These are phyloP conservation scores for Mortierella sp. DNA, from an alignment of 371 early-diverging fungal genomes.

Conservation along the genomic window DNA sequence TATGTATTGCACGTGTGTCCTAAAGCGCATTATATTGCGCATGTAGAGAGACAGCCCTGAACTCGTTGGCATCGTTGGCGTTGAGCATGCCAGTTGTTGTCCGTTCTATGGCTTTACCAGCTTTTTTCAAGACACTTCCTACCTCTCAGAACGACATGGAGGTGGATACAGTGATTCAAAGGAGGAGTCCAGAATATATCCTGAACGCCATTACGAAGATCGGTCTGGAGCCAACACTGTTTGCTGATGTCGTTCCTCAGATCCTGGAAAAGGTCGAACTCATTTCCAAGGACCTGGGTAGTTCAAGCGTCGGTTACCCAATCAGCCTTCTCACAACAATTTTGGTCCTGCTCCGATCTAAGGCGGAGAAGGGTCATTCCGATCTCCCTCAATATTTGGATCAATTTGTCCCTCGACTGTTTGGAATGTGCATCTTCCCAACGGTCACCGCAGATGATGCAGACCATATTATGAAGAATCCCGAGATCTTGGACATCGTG, in stretches of 20 bases:
- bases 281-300: constrained; percentile 24
- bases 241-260: constrained; percentile 50
- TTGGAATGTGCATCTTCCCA: constrained; percentile 59
- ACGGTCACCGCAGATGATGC: constrained; percentile 49
- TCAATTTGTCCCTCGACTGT: constrained; percentile 58
- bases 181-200: constrained; percentile 42
- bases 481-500: constrained; percentile 56
- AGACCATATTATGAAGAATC: constrained; percentile 43
- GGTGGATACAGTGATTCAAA: constrained; percentile 41
- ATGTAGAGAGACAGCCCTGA: constrained; percentile 51
- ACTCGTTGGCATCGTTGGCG: constrained; percentile 47
- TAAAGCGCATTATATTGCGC: neutral
- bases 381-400: constrained; percentile 62
- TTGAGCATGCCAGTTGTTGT: constrained; percentile 47
- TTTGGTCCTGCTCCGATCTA: constrained; percentile 56
- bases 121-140: constrained; percentile 50
- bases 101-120: constrained; percentile 50
- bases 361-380: constrained; percentile 55
- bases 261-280: constrained; percentile 42
- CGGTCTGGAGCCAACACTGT: constrained; percentile 53
- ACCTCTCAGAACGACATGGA: constrained; percentile 49
- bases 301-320: constrained; percentile 53
- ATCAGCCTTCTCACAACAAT: constrained; percentile 59
- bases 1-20: too few relatives aligned
- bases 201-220: constrained; percentile 54